A percentile compares a stretch with the other conserved stretches of the same genome.
Evolutionary conservation across 148 eudicot genomes (phyloP).

Genomic region (Fagopyrum esculentum): DNA sequence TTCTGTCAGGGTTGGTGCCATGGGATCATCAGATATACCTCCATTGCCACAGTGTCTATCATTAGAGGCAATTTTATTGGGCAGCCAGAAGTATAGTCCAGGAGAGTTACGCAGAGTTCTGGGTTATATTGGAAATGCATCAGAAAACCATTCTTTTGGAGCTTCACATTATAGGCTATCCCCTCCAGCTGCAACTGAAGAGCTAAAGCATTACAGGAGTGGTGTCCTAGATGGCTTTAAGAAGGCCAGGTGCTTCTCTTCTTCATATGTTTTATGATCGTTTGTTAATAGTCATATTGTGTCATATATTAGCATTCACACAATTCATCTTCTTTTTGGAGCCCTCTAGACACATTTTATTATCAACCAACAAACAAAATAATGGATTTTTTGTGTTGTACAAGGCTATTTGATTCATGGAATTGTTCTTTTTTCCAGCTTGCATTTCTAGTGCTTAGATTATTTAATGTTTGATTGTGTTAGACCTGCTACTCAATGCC

Average conservation of each 20-base stretch:
- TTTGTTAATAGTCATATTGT: background rate
- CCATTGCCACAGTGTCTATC: slow-evolving; percentile 32
- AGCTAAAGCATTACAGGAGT: slow-evolving; percentile 32
- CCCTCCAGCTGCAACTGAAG: slow-evolving; percentile 33
- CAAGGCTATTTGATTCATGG: background rate
- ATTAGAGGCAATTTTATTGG: slow-evolving; percentile 28
- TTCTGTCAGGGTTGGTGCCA: slow-evolving; percentile 19
- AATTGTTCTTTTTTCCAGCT: background rate
- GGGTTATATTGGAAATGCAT: slow-evolving; percentile 26
- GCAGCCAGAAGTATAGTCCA: slow-evolving; percentile 26
- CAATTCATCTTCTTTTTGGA: background rate
- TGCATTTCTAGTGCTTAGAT: background rate
- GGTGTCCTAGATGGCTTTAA: slow-evolving; percentile 30
- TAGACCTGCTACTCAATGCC: background rate
- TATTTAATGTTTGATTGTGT: background rate
- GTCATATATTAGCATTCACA: background rate
- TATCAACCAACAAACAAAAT: background rate
- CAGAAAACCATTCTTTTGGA: slow-evolving; percentile 34
- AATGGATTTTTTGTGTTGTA: background rate
- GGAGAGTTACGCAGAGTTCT: slow-evolving; percentile 40
- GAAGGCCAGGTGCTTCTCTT: slow-evolving; percentile 37
- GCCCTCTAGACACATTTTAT: background rate
- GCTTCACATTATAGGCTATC: slow-evolving; percentile 25
- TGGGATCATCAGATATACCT: slow-evolving; percentile 25
- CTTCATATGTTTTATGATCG: background rate